Evolutionary conservation across 2,329 filamentous ascomycete genomes (phyloP).

Genomic region (Fusarium nematophilum): DNA sequence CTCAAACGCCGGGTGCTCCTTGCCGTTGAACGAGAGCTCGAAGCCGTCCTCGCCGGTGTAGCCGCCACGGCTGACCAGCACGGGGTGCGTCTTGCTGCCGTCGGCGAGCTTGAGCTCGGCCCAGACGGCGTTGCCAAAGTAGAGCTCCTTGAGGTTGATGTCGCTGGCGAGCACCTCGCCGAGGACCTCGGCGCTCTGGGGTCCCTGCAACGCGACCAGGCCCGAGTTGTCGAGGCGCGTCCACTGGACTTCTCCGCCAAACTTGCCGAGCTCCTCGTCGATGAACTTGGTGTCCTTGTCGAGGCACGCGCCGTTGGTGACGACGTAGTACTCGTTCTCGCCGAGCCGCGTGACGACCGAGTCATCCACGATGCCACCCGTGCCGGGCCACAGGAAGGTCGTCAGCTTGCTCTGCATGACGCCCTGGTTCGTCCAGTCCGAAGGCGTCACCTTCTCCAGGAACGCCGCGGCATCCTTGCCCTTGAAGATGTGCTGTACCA

Average conservation of each 20-base stretch:
- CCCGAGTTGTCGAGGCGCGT: slow-evolving; percentile 78
- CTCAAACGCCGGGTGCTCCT: slow-evolving; percentile 54
- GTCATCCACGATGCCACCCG: slow-evolving; percentile 95
- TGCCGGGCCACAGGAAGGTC: slow-evolving; percentile 80
- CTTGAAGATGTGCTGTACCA: slow-evolving; percentile 90
- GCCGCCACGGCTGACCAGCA: slow-evolving; percentile 84
- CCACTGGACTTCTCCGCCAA: slow-evolving; percentile 71
- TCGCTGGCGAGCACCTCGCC: slow-evolving; percentile 67
- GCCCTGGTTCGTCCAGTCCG: slow-evolving; percentile 72
- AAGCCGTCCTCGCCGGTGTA: slow-evolving; percentile 99
- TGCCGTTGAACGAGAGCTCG: slow-evolving; percentile 81
- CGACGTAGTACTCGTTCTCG: slow-evolving; percentile 84
- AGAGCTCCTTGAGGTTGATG: slow-evolving; percentile 73
- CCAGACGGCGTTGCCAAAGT: slow-evolving; percentile 82
- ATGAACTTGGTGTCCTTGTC: slow-evolving; percentile 89
- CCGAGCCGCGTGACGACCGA: slow-evolving; percentile 87
- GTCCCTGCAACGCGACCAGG: slow-evolving; percentile 90
- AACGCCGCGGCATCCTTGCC: slow-evolving; percentile 85
- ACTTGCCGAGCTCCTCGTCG: slow-evolving; percentile 71
- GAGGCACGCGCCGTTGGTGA: slow-evolving; percentile 93
- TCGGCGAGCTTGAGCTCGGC: slow-evolving; percentile 72
- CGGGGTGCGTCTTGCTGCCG: slow-evolving; percentile 53
- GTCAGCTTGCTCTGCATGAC: slow-evolving; percentile 82
- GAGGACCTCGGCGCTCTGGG: slow-evolving; percentile 77
- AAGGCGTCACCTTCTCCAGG: slow-evolving; percentile 86